phyloP scores from a whole-genome alignment of 805 yeast genomes.

The Candida ipomoeae region DNA sequence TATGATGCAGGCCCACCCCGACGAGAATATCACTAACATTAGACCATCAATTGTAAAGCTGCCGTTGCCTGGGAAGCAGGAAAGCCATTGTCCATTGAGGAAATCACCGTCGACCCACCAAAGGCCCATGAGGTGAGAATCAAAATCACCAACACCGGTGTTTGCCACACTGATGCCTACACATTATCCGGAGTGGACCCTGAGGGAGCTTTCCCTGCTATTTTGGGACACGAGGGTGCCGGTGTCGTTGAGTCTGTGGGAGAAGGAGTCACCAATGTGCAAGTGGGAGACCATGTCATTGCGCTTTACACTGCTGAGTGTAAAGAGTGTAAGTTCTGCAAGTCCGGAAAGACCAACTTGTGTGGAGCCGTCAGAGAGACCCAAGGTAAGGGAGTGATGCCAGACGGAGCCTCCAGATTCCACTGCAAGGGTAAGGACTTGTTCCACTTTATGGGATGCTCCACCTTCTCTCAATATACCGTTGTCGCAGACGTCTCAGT shows the following conservation, averaged over 20 bases:
- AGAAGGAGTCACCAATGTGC: conserved; percentile 86
- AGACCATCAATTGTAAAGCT: conserved; percentile 81
- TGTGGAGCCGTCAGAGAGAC: conserved; percentile 96
- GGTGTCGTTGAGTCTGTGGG: conserved; percentile 95
- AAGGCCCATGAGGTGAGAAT: conserved; percentile 96
- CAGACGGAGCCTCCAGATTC: conserved; percentile 95
- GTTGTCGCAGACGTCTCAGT: conserved; percentile 97
- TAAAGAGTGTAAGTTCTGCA: conserved; percentile 90
- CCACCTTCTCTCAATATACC: conserved; percentile 94
- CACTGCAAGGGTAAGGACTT: conserved; percentile 78
- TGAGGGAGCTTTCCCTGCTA: conserved; percentile 91
- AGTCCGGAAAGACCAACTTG: conserved; percentile 91
- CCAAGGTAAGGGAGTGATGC: conserved; percentile 98
- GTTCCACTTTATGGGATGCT: conserved; percentile 96
- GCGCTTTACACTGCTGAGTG: conserved; percentile 97
- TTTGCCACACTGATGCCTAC: conserved; percentile 98
- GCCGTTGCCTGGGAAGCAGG: conserved; percentile 98
- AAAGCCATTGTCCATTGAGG: conserved; percentile 76
- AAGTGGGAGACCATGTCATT: conserved; percentile 90
- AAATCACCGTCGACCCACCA: conserved; percentile 88
- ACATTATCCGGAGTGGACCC: conserved; percentile 93
- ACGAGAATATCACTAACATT: conserved; percentile 9
- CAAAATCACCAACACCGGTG: conserved; percentile 83
- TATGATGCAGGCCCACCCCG: background rate
- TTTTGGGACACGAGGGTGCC: conserved; percentile 98